These are phyloP conservation scores for Phalaenopsis aphrodite DNA, from an alignment of 106 monocot species.

Conservation along the genomic window DNA sequence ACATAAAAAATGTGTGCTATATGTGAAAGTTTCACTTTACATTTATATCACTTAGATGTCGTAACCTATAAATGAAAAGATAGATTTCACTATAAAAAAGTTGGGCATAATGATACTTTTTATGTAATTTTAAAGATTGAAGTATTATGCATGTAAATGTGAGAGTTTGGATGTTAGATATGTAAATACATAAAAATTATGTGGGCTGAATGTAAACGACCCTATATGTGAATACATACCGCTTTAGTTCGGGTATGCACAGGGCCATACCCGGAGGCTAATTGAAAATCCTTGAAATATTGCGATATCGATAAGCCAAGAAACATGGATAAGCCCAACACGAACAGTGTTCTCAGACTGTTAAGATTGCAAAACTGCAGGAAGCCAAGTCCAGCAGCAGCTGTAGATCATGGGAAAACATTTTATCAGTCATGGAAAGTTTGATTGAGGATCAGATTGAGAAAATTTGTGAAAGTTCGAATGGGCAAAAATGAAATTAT, in stretches of 20 bases:
- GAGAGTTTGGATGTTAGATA: too few relatives aligned
- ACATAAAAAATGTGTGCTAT: too few relatives aligned
- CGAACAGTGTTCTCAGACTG: conserved; percentile 55
- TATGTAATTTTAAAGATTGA: too few relatives aligned
- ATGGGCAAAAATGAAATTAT: too few relatives aligned
- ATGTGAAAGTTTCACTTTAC: too few relatives aligned
- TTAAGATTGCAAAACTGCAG: conserved; percentile 78
- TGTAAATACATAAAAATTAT: too few relatives aligned
- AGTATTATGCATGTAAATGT: too few relatives aligned
- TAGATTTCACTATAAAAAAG: too few relatives aligned
- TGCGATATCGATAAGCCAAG: conserved; percentile 64
- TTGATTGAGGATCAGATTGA: not conserved
- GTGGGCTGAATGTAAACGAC: too few relatives aligned
- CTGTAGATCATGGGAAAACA: conserved; percentile 10
- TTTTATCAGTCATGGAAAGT: not conserved
- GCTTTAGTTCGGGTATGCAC: conserved; percentile 45
- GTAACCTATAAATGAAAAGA: too few relatives aligned
- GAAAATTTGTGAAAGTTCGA: not conserved
- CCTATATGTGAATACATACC: conserved; percentile 22
- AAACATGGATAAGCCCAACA: conserved; percentile 53
- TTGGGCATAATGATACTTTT: too few relatives aligned
- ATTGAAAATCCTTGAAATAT: conserved; percentile 49
- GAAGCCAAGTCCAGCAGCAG: conserved; percentile 61
- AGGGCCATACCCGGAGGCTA: conserved; percentile 55
- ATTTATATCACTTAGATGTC: too few relatives aligned